Conservation (phyloP, 2,329 filamentous ascomycete genomes). For the Fusarium pilosicola region DNA sequence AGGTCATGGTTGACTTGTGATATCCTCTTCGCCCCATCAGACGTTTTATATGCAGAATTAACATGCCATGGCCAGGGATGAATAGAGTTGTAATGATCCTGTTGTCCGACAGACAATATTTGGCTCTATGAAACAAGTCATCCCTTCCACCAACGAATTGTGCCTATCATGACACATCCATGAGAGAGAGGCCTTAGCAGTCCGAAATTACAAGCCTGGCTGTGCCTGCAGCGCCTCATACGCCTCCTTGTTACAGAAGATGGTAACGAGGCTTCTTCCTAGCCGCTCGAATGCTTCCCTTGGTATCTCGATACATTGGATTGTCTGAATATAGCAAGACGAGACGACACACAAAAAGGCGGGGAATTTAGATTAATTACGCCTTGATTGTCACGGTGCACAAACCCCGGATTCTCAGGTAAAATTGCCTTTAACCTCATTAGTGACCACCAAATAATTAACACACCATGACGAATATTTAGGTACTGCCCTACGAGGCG, state of each 20-base stretch:
- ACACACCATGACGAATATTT: background rate
- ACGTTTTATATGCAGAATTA: background rate
- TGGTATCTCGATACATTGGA: background rate
- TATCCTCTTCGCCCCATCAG: background rate
- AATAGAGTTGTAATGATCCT: background rate
- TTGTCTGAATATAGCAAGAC: background rate
- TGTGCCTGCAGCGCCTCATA: slow-evolving; percentile 10
- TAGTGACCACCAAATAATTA: background rate
- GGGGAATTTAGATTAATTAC: background rate
- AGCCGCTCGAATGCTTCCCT: background rate
- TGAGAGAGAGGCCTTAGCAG: background rate
- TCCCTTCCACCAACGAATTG: slow-evolving; percentile 16
- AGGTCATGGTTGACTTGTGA: background rate
- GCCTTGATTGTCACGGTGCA: background rate
- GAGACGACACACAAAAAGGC: background rate
- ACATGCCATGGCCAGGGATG: background rate
- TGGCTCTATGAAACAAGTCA: background rate
- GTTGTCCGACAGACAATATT: slow-evolving; percentile 3
- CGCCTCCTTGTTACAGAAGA: background rate
- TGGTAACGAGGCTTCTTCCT: background rate
- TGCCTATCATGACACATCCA: background rate
- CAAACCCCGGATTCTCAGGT: background rate
- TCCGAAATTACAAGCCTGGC: background rate
- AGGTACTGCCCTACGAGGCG: background rate
- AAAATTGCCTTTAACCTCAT: background rate